Conservation (phyloP, 2,329 filamentous ascomycete genomes). For the Aureobasidium sp. region DNA sequence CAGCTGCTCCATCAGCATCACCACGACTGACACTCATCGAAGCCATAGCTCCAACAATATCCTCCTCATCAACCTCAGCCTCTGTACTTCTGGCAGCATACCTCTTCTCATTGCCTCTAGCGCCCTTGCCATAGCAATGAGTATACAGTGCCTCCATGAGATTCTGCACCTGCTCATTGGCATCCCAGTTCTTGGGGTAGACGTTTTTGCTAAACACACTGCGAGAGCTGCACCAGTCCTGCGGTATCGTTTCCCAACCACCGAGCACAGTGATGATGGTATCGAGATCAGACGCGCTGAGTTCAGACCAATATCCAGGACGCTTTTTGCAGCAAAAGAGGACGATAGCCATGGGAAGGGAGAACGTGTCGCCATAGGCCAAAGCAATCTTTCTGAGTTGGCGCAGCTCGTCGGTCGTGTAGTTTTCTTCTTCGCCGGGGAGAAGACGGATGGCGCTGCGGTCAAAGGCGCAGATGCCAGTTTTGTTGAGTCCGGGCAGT, state of each 20-base stretch:
- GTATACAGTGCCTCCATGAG: background rate
- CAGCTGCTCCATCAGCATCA: background rate
- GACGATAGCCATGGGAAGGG: background rate
- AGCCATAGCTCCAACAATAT: background rate
- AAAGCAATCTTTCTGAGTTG: background rate
- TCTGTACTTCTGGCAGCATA: background rate
- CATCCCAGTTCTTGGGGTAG: background rate
- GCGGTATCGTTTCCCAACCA: background rate
- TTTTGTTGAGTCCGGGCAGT: background rate
- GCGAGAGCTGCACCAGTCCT: background rate
- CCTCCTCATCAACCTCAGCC: background rate
- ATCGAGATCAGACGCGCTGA: background rate
- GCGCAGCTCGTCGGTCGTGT: background rate
- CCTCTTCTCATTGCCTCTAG: background rate
- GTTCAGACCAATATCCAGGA: background rate
- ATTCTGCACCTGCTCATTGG: background rate
- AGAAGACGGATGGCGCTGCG: background rate
- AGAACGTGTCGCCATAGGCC: background rate
- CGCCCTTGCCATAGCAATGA: background rate
- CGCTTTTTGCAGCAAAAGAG: conserved; percentile 3
- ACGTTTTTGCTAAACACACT: background rate
- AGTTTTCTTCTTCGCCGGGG: background rate
- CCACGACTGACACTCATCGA: background rate
- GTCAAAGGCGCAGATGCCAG: background rate
- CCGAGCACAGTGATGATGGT: background rate